These are phyloP conservation scores for Linum lewisii DNA, from an alignment of 345 rosid genomes.

Conservation along the genomic window DNA sequence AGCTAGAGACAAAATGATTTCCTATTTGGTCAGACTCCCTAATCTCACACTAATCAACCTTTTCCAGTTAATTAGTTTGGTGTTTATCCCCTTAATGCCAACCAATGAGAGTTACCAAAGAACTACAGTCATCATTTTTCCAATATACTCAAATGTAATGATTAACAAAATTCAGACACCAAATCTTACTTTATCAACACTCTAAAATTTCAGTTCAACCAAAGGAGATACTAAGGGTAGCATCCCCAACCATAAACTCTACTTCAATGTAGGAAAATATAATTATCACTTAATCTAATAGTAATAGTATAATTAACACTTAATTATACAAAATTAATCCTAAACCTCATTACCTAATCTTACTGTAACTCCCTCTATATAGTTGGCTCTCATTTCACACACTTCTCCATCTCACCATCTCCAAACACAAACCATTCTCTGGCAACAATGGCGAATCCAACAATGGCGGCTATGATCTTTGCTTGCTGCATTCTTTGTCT, in stretches of 20 bases:
- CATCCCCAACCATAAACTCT: slow-evolving; percentile 25
- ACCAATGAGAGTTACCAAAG: neutral
- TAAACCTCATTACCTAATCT: neutral
- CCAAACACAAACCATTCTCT: neutral
- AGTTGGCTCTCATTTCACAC: slow-evolving; percentile 1
- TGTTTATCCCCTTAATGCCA: neutral
- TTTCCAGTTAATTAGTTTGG: slow-evolving; percentile 8
- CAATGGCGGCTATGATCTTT: slow-evolving; percentile 12
- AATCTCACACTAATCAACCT: neutral
- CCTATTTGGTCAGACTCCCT: neutral
- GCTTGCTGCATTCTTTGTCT: slow-evolving; percentile 12
- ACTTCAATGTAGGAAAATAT: neutral
- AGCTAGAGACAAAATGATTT: neutral
- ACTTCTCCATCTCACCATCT: neutral
- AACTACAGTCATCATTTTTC: neutral
- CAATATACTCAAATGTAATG: neutral
- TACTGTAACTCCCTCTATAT: slow-evolving; percentile 4
- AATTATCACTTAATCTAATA: no score
- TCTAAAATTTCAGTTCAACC: slow-evolving; percentile 53
- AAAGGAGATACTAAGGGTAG: no score
- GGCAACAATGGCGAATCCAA: neutral
- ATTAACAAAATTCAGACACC: slow-evolving; percentile 9
- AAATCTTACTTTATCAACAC: slow-evolving; percentile 43
- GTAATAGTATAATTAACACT: no score
- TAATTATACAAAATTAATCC: neutral